A percentile compares a stretch with the other conserved stretches of the same genome.
Evolutionary conservation across 768 basidiomycete species (phyloP).

Genomic region (Hygrophorus pudorinus): DNA sequence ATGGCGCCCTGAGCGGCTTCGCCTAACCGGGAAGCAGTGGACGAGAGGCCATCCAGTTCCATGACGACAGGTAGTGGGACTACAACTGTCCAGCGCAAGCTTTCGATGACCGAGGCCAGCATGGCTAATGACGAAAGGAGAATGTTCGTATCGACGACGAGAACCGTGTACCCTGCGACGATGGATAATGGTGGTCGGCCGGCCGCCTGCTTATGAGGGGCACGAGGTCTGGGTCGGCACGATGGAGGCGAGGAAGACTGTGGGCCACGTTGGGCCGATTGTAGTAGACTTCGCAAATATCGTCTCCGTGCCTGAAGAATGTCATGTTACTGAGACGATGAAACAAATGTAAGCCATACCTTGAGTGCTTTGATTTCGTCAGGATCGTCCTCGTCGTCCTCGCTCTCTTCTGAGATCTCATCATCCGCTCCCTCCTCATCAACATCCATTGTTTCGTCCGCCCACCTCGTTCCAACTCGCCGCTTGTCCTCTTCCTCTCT

Average conservation of each 20-base stretch:
- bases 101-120: slow-evolving; percentile 69
- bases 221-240: slow-evolving; percentile 19
- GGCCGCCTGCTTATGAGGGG: slow-evolving; percentile 18
- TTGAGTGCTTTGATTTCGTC: slow-evolving; percentile 74
- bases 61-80: slow-evolving; percentile 93
- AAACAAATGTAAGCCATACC: slow-evolving; percentile 41
- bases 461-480: slow-evolving; percentile 50
- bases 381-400: slow-evolving; percentile 57
- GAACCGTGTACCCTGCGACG: slow-evolving; percentile 77
- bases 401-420: slow-evolving; percentile 36
- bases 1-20: slow-evolving; percentile 67
- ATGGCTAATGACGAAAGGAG: slow-evolving; percentile 73
- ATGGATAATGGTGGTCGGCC: slow-evolving; percentile 40
- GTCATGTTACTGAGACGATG: no score
- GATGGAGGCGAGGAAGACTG: slow-evolving; percentile 16
- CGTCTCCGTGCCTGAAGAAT: slow-evolving; percentile 54
- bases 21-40: slow-evolving; percentile 55
- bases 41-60: slow-evolving; percentile 87
- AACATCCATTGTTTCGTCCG: slow-evolving; percentile 55
- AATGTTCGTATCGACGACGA: slow-evolving; percentile 94
- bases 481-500: slow-evolving; percentile 60
- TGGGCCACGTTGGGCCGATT: slow-evolving; percentile 28
- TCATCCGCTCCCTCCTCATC: slow-evolving; percentile 46
- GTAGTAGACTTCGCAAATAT: slow-evolving; percentile 62
- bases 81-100: slow-evolving; percentile 76